Evolutionary conservation across 2,329 filamentous ascomycete genomes (phyloP), one percentile per base, ranked within the genome.

Genomic region (Colletotrichum aenigma): DNA sequence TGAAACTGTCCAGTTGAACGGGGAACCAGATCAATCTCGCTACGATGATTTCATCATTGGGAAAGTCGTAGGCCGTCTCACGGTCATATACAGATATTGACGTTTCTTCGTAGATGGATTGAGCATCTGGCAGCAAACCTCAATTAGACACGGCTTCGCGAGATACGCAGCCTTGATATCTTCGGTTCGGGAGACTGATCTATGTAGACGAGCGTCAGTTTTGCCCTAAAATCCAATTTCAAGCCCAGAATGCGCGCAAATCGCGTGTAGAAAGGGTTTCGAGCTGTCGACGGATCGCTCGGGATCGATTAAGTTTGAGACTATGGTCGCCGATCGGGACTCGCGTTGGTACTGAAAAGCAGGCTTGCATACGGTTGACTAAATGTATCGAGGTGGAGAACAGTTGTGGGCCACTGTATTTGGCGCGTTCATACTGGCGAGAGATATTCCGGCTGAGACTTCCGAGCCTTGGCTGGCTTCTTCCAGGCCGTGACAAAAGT

Each of bases 1-100:
- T 13, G n/a, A 13, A n/a, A 52, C 43, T 21, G 2, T 21, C 4
- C 12, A 2, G 10, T 13, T 21, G n/a, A 21, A 4, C n/a, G 4
- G 0, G 21, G n/a, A 13, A 13, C 3, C n/a, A 52, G 18, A 52
- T 10, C 4, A 13, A 52, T 0, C 13, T 52, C n/a, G 4, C 3
- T 7, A 13, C 12, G 43, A 4, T 13, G 18, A 3, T n/a, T 52
- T 12, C n/a, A 12, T 13, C n/a, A 7, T 4, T 21, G n/a, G 4
- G n/a, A 3, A 13, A 13, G 13, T 13, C 6, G 6, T 2, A 12
- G 10, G 43, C 6, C 6, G 2, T 52, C 12, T 13, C 4, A 52
- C 10, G 2, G 43, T 18, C 38, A 48, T 48, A 21, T 13, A 3
- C n/a, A 13, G n/a, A 48, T 13, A 52, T 21, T 4, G 6, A 3